Base-by-base conservation (phyloP, 129 eudicot genomes). In the Smallanthus sonchifolius region DNA sequence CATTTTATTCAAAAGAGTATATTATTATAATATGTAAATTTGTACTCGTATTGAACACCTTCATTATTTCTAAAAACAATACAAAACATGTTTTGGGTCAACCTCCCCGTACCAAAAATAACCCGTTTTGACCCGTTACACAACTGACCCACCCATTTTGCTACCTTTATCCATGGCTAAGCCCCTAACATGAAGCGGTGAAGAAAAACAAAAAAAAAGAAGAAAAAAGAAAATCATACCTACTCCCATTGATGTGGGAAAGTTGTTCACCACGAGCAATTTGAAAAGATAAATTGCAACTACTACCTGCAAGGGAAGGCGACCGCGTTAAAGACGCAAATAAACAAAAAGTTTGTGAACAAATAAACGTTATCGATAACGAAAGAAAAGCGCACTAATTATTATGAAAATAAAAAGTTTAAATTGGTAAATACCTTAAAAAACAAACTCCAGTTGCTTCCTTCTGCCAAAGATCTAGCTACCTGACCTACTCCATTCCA, bases 381-480 rank as follows among this genome's bases (percentile, higher is more conserved):
- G n/a, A 49, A 37, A 36, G 37, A 48, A 70, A 51, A 52, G 20
- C 2, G 49, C 65, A 52, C 16, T 51, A 16, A 36, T 6, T 32
- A 15, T 30, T 47, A 36, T 9, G 48, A 61, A 63, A 62, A 61
- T n/a, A 6, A 63, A 6, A 63, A 67, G 74, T 7, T 65, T 55
- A 57, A 75, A 37, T 55, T 43, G 62, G 38, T 52, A 73, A 71
- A 51, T 83, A 92, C 98, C 98, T 84, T 86, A 19, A 84, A 71
- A 81, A 92, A 83, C 67, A 82, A 82, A 81, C 47, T 73, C 95
- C 96, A 92, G 69, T 92, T 85, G 54, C 78, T 87, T 73, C 96
- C 96, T 74, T 81, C 77, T 35, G 89, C 90, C 86, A 92, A 60
- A 67, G 84, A 68, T 77, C 73, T 81, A 55, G 79, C 73, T 38